Base-by-base conservation (phyloP, 1,284 basidiomycete species). In the Ustilago curta region DNA sequence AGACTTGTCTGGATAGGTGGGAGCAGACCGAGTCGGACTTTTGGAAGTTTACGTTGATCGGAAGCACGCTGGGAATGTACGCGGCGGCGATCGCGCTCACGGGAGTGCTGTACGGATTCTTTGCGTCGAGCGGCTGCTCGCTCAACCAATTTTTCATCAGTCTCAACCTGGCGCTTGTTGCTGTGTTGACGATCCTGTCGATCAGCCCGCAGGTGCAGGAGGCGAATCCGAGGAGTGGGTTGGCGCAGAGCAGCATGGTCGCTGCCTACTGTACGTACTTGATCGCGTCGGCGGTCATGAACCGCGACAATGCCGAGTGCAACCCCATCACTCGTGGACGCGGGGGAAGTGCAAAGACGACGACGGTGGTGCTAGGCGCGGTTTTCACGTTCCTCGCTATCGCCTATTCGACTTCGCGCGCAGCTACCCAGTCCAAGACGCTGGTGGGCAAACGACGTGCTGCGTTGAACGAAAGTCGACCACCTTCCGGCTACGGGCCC, bases 361-460 rank as follows among this genome's bases (percentile, higher is more conserved):
- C 94, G 3, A 93, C 94, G 1, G 91, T 96, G 35, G 88, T 98
- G 27, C 88, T 98, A 45, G 97, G 96, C 45, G 97, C 94, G 5
- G 86, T 95, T 16, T 97, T 99, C 86, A 99, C 96, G 1, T 98
- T 99, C 89, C 86, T 98, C 49, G 95, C 97, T 3, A 97, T 99
- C 77, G 96, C 97, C 11, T 99, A 98, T 85, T 97, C 95, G 23
- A 99, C 96, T 0, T 94, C 91, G 23, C 89, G 97, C 49, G 96
- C 97, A 2, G 96, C 97, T 8, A 99, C 96, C 0, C 95, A 97
- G 86, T 94, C 92, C 80, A 91, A 92, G 70, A 94, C 94, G 12
- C 87, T 98, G 35, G 92, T 93, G 0, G 95, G 95, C 11, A 90
- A 49, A 86, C 95, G 14, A 86, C 89, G 3, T 85, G 87, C 29